These are phyloP conservation scores for Pseudogymnoascus destructans DNA, from an alignment of 2,329 filamentous ascomycete genomes.

Conservation along the genomic window DNA sequence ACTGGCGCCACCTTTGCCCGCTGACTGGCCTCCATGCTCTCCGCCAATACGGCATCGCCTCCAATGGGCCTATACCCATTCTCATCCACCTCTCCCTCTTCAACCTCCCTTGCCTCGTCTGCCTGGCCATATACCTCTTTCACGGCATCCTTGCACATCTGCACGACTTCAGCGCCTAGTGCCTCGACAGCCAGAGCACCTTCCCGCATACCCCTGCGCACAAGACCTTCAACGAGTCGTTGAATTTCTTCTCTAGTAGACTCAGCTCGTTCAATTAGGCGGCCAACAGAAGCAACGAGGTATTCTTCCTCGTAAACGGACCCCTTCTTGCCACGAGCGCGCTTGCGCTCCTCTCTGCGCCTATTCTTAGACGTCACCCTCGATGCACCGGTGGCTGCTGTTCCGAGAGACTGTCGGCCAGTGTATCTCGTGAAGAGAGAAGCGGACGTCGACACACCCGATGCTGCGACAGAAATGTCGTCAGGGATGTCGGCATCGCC, in stretches of 20 bases:
- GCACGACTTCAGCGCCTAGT: conserved; percentile 61
- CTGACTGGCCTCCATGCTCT: conserved; percentile 22
- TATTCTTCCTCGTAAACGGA: conserved; percentile 98
- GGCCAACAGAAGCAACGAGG: conserved; percentile 71
- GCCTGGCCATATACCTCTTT: conserved; percentile 52
- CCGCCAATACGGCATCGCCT: conserved; percentile 25
- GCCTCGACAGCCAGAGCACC: conserved; percentile 65
- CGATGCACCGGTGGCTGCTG: conserved; percentile 58
- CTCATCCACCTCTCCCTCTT: conserved; percentile 21
- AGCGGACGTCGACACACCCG: conserved; percentile 67
- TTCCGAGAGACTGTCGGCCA: conserved; percentile 52
- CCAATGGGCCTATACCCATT: conserved; percentile 22
- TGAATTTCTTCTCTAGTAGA: conserved; percentile 57
- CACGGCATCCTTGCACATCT: conserved; percentile 52
- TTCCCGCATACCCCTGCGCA: conserved; percentile 76
- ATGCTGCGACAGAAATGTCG: conserved; percentile 82
- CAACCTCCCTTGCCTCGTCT: conserved; percentile 15
- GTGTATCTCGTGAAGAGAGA: conserved; percentile 91
- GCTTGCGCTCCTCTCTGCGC: conserved; percentile 83
- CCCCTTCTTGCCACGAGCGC: conserved; percentile 86
- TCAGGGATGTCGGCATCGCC: conserved; percentile 65
- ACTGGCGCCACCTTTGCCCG: conserved; percentile 23
- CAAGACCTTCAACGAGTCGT: conserved; percentile 61
- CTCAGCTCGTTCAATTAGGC: conserved; percentile 74
- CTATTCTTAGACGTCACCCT: conserved; percentile 80